Evolutionary conservation across 2,329 filamentous ascomycete species (phyloP).

Genomic region (Penicillium sp.): DNA sequence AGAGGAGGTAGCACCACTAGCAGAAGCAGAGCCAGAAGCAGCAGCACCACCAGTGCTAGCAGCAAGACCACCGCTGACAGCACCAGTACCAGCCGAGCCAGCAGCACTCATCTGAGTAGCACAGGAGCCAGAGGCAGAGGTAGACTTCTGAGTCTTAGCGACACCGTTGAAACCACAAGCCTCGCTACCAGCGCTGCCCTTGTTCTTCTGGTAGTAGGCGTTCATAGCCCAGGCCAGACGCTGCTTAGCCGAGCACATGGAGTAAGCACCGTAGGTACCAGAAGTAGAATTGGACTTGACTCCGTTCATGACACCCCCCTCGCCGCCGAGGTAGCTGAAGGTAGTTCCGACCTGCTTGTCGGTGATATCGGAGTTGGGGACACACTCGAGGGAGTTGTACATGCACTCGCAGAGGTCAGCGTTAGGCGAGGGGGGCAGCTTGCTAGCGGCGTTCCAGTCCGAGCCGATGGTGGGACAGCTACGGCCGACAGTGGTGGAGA

Average conservation of each 20-base stretch:
- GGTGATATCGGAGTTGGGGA: conserved; percentile 59
- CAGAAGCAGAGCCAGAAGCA: conserved; percentile 20
- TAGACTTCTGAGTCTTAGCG: conserved; percentile 38
- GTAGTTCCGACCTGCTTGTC: conserved; percentile 63
- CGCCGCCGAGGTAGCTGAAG: conserved; percentile 58
- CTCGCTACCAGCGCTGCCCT: conserved; percentile 31
- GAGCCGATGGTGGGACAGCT: conserved; percentile 67
- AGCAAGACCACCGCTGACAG: conserved; percentile 39
- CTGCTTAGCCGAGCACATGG: conserved; percentile 48
- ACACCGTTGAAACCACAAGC: conserved; percentile 50
- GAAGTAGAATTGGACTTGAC: conserved; percentile 41
- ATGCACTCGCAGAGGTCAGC: conserved; percentile 80
- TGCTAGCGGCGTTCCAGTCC: conserved; percentile 67
- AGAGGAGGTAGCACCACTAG: conserved; percentile 26
- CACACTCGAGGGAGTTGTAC: conserved; percentile 70
- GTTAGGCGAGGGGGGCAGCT: conserved; percentile 81
- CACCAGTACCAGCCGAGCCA: conserved; percentile 42
- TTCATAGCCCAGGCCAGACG: conserved; percentile 50
- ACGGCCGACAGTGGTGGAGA: conserved; percentile 67
- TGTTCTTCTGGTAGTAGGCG: conserved; percentile 46
- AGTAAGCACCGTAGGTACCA: conserved; percentile 50
- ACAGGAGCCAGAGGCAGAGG: conserved; percentile 21
- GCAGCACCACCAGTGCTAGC: conserved; percentile 21
- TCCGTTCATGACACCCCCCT: conserved; percentile 39
- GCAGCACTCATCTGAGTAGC: conserved; percentile 21